Percentiles rank a stretch among this genome's conserved stretches.
These are phyloP conservation scores for Aspergillus fischeri DNA, from an alignment of 2,329 filamentous ascomycete genomes.

Conservation along the genomic window DNA sequence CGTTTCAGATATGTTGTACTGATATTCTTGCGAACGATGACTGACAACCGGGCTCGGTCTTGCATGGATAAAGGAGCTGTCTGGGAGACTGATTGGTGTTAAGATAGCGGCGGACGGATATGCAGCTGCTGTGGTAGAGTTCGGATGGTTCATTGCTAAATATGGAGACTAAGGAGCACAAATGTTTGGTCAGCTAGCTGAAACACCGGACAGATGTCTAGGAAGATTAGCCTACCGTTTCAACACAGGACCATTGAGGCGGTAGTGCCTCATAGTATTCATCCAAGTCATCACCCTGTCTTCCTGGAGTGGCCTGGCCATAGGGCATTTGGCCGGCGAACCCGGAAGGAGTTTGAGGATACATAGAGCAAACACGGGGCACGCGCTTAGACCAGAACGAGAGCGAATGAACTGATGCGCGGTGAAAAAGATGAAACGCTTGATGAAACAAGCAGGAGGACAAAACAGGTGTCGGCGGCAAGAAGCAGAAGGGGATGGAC, in stretches of 20 bases:
- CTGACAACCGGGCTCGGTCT: constrained; percentile 34
- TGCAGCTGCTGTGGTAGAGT: constrained; percentile 25
- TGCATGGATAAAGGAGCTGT: constrained; percentile 28
- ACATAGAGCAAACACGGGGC: constrained; percentile 19
- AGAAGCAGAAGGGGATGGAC: neutral
- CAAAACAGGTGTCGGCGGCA: neutral
- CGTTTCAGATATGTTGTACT: constrained; percentile 29
- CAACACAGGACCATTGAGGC: constrained; percentile 25
- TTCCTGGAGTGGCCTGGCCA: constrained; percentile 15
- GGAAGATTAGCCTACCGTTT: constrained; percentile 26
- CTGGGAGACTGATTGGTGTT: constrained; percentile 38
- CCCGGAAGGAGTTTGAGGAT: constrained; percentile 17
- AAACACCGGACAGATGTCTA: neutral
- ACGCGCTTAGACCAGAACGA: constrained; percentile 2
- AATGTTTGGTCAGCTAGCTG: constrained; percentile 9
- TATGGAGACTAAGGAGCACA: constrained; percentile 20
- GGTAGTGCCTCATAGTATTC: constrained; percentile 26
- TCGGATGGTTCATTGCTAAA: constrained; percentile 25
- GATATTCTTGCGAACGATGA: constrained; percentile 36
- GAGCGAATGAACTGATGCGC: constrained; percentile 3
- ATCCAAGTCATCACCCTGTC: constrained; percentile 23
- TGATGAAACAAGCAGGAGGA: constrained; percentile 12
- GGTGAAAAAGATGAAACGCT: constrained; percentile 24
- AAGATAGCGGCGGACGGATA: constrained; percentile 28
- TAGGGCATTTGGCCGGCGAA: constrained; percentile 26